Conservation (phyloP, 495 filamentous ascomycete species). For the Trichoderma parareesei region DNA sequence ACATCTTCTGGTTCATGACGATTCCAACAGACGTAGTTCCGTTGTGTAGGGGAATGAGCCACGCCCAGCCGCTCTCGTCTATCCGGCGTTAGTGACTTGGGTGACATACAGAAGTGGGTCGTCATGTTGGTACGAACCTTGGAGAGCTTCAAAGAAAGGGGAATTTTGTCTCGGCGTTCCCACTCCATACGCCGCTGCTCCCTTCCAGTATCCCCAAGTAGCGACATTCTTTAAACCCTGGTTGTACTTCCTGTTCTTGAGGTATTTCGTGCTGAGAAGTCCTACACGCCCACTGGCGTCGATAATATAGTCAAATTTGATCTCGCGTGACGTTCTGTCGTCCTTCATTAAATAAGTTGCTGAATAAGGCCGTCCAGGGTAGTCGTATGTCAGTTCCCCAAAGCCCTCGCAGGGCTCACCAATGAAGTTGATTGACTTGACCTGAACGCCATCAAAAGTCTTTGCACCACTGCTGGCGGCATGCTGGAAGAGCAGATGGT, state of each 20-base stretch:
- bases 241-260: constrained; percentile 37
- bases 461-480: constrained; percentile 38
- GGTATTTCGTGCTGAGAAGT: constrained; percentile 33
- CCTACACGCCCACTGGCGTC: constrained; percentile 38
- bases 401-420: constrained; percentile 10
- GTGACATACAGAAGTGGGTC: not conserved
- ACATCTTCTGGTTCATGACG: constrained; percentile 29
- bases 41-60: constrained; percentile 39
- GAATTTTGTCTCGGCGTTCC: constrained; percentile 25
- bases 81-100: constrained; percentile 8
- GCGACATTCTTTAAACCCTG: constrained; percentile 35
- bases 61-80: constrained; percentile 37
- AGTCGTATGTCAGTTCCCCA: not conserved
- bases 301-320: constrained; percentile 37
- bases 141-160: constrained; percentile 36
- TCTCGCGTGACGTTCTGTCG: constrained; percentile 29
- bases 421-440: constrained; percentile 31
- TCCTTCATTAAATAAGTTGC: constrained; percentile 27
- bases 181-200: constrained; percentile 18
- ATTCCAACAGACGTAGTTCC: constrained; percentile 35
- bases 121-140: constrained; percentile 19
- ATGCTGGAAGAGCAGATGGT: constrained; percentile 44
- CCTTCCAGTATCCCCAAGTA: constrained; percentile 39
- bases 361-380: constrained; percentile 37
- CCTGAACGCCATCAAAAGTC: constrained; percentile 38